Evolutionary conservation across 495 filamentous ascomycete genomes (phyloP).

Genomic region (Bombardia bombarda): DNA sequence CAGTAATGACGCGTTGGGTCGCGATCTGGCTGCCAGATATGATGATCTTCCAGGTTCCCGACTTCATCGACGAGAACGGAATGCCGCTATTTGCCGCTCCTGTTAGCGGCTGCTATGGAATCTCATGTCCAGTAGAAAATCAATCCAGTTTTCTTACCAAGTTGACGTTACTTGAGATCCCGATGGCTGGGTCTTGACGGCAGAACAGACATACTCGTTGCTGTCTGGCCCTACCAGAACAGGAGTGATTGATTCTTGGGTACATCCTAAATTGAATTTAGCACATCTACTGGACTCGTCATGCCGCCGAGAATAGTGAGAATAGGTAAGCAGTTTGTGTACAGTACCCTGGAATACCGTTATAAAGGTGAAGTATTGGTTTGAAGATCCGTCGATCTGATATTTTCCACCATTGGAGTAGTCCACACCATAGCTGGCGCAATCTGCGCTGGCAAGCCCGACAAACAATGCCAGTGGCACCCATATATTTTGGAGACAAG

Average conservation of each 20-base stretch:
- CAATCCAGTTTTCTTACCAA: slow-evolving; percentile 27
- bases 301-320: too few relatives aligned
- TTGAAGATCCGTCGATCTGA: slow-evolving; percentile 32
- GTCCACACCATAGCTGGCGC: slow-evolving; percentile 34
- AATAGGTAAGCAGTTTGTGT: too few relatives aligned
- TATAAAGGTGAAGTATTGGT: slow-evolving; percentile 34
- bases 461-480: slow-evolving; percentile 16
- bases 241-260: slow-evolving; percentile 30
- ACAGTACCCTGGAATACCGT: slow-evolving; percentile 38
- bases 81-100: slow-evolving; percentile 23
- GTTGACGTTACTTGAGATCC: slow-evolving; percentile 31
- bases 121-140: too few relatives aligned
- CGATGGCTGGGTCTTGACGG: slow-evolving; percentile 27
- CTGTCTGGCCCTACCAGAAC: slow-evolving; percentile 29
- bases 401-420: slow-evolving; percentile 35
- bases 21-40: slow-evolving; percentile 29
- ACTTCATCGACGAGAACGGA: slow-evolving; percentile 31
- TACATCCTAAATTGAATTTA: slow-evolving; percentile 22
- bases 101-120: not conserved
- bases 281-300: too few relatives aligned
- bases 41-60: slow-evolving; percentile 34
- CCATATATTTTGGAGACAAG: slow-evolving; percentile 12
- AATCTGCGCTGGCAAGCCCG: slow-evolving; percentile 23
- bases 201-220: slow-evolving; percentile 29
- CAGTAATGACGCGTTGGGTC: slow-evolving; percentile 29